Evolutionary conservation across 768 basidiomycete species (phyloP), one percentile per base, ranked within the genome.

Genomic region (Auriscalpium microsporum): DNA sequence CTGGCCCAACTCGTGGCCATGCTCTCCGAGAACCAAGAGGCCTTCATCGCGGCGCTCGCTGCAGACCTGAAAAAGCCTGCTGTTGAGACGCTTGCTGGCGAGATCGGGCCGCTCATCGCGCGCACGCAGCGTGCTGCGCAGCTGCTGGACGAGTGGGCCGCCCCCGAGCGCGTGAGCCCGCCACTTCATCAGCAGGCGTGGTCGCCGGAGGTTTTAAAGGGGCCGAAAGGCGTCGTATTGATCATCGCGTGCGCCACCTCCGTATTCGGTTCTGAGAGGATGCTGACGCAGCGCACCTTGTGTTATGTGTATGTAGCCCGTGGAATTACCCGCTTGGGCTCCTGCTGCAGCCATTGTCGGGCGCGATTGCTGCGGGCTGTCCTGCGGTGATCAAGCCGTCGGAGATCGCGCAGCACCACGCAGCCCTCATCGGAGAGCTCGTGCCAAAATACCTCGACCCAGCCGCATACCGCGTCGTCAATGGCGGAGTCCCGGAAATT

Each of bases 301-400:
- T 28, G 28, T 28, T 28, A 28, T 28, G n/a, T 36, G 49, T 34
- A 49, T 28, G 48, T 42, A 56, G 48, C 36, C 58, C 58, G 47
- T 55, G 47, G 48, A 48, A 60, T 23, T 60, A 36, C 48, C 58
- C 58, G 19, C 3, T 61, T n/a, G 21, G 38, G 16, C 48, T 61
- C 45, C 47, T 47, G 14, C 28, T 61, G 33, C 54, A 55, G 23
- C 56, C 59, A 8, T 4, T 61, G 1, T 47, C 59, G 46, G 84
- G 84, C 8, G 91, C 91, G 1, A 78, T 94, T 42, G 84, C 90
- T 0, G 87, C 90, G 2, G 92, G 92, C 7, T 84, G 84, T 62
- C 74, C 86, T 0, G 80, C 79, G 3, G 69, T 86, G 5, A 47
- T 92, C 51, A 94, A 94, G 66, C 87, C 88, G 0, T 86, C 91